Evolutionary conservation across 1,139 yeast genomes (phyloP), one percentile per base, ranked within the genome.

Genomic region (Diutina siamensis): DNA sequence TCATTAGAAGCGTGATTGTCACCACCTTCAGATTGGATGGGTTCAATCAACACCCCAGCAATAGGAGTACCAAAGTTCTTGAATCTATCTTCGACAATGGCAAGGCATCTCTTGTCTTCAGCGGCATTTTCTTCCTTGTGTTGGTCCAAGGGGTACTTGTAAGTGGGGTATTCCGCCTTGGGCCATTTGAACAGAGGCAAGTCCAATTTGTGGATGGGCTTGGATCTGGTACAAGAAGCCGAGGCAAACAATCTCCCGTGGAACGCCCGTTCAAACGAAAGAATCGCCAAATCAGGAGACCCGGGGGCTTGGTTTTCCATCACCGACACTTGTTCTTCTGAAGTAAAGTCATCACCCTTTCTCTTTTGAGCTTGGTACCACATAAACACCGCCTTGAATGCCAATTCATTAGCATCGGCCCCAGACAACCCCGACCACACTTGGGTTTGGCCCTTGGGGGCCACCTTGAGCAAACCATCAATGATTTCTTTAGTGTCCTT

Each of bases 111-210:
- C 51, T 69, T 70, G 62, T 83, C 94, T 63, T 83, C 92, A 44
- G 65, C 64, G 46, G 65, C 64, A 68, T 83, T 83, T 54, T 62
- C 76, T 42, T 67, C 76, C 44, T 56, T 74, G 58, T 76, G 59
- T 49, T 71, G 66, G 48, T 74, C 83, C 54, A 83, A 71, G 49
- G 94, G 94, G 61, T 84, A 84, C 63, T 78, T 68, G 65, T 82
- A 78, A 44, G 74, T 58, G 49, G 94, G 94, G 71, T 80, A 84
- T 53, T 83, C 78, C 42, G 94, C 92, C 63, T 80, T 82, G 58
- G 94, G 94, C 94, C 94, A 83, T 55, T 82, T 76, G 68, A 83
- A 83, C 15, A 88, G 76, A 49, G 94, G 94, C 62, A 83, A 76
- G 59, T 83, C 94, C 62, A 83, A 73, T 68, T 83, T 83, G 70